Conservation (phyloP, 2,329 filamentous ascomycete genomes). For the Lomentospora prolificans region DNA sequence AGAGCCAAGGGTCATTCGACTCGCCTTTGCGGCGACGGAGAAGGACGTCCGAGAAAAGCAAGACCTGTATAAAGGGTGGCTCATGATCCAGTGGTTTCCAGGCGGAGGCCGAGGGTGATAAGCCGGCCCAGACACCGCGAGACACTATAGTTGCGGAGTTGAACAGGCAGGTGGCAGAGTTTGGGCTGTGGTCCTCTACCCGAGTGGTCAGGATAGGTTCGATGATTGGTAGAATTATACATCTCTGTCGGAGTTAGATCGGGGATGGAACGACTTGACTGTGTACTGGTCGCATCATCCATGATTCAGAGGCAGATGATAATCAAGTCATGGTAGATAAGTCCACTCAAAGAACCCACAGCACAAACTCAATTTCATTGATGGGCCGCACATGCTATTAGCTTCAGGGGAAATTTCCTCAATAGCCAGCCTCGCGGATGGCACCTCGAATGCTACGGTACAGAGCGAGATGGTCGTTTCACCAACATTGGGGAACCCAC, state of each 20-base stretch:
- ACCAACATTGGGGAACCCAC: background rate
- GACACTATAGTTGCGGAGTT: conserved; percentile 12
- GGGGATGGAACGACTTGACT: too few relatives aligned
- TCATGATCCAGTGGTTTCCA: conserved; percentile 13
- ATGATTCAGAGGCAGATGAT: too few relatives aligned
- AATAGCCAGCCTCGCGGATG: too few relatives aligned
- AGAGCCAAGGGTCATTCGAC: conserved; percentile 13
- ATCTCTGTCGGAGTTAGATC: too few relatives aligned
- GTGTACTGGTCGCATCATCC: too few relatives aligned
- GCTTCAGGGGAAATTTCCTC: background rate
- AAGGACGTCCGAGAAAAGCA: conserved; percentile 9
- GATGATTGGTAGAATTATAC: too few relatives aligned
- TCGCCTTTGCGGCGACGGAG: conserved; percentile 15
- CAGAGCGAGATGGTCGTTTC: background rate
- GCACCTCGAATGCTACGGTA: background rate
- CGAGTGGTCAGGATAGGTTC: too few relatives aligned
- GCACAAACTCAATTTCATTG: too few relatives aligned
- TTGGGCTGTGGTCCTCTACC: background rate
- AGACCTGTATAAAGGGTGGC: conserved; percentile 13
- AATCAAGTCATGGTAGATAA: too few relatives aligned
- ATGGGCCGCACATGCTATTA: too few relatives aligned
- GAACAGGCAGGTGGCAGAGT: conserved; percentile 8
- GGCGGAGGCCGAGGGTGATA: conserved; percentile 9
- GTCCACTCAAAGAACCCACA: too few relatives aligned
- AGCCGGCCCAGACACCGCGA: conserved; percentile 13